Percentiles rank a stretch among this genome's conserved stretches.
phyloP scores from a whole-genome alignment of 495 filamentous ascomycete genomes.

The Elasticomyces elasticus region DNA sequence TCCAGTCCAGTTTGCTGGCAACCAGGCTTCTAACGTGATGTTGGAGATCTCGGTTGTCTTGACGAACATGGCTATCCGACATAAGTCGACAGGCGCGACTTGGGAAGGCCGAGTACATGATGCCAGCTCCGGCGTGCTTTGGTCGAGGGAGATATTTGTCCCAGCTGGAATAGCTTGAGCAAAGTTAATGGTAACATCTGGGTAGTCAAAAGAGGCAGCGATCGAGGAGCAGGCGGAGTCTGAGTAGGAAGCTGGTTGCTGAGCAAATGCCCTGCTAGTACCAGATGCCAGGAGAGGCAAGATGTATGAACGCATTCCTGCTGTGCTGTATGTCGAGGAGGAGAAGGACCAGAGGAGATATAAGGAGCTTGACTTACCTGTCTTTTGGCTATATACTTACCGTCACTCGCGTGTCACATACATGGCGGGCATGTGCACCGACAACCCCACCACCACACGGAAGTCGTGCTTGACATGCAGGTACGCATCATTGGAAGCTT shows the following conservation, averaged over 20 bases:
- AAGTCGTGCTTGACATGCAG: background rate
- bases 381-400: background rate
- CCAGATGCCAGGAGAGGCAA: background rate
- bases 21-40: conserved; percentile 49
- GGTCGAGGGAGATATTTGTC: conserved; percentile 13
- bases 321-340: background rate
- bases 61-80: conserved; percentile 48
- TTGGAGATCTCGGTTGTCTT: conserved; percentile 44
- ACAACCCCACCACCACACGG: background rate
- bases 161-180: conserved; percentile 10
- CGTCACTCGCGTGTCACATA: background rate
- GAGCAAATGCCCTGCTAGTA: background rate
- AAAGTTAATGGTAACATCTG: conserved; percentile 15
- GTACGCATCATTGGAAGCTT: background rate
- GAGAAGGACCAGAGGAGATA: background rate
- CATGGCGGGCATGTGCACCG: background rate
- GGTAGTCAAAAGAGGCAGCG: conserved; percentile 5
- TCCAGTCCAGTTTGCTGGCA: conserved; percentile 36
- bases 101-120: conserved; percentile 2
- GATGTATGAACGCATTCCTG: background rate
- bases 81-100: conserved; percentile 34
- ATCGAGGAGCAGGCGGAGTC: conserved; percentile 7
- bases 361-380: background rate
- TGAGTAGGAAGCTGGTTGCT: background rate
- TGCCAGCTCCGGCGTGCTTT: conserved; percentile 1